Base-by-base conservation (phyloP, 2,329 filamentous ascomycete genomes). In the Xylogone sp. region DNA sequence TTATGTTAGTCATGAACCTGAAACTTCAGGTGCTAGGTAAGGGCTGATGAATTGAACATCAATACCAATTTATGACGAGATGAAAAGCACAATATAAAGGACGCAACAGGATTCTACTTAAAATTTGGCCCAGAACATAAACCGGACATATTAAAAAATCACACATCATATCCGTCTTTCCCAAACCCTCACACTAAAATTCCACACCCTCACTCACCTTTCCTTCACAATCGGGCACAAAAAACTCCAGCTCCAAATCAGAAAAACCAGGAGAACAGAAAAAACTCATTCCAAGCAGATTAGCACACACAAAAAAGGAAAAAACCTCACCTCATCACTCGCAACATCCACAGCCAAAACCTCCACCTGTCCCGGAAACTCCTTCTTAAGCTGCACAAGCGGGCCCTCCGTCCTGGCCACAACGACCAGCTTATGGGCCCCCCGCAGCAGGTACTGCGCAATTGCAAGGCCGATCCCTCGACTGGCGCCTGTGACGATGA, bases 401-500 rank as follows among this genome's bases (percentile, higher is more conserved):
- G 73, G 71, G 13, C 71, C 72, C 21, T 71, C 68, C 0, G 77
- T 79, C 42, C 83, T 73, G 6, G 83, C 81, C 9, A 83, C 76
- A 16, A 83, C 65, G 34, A 86, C 77, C 16, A 86, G 75, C 52
- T 78, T 82, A 69, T 86, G 81, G 0, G 71, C 73, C 42, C 74
- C 71, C 19, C 68, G 63, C 7, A 86, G 68, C 24, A 86, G 70
- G 44, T 74, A 68, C 42, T 75, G 68, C 2, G 80, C 71, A 7
- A 84, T 69, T 53, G 79, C 79, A 10, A 82, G 72, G 45, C 83
- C 83, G 48, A 86, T 78, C 21, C 83, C 83, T 52, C 81, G 79
- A 67, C 81, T 84, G 18, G 82, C 82, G 24, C 83, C 83, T 2
- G 82, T 86, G 29, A 92, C 74, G 53, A 91, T 83, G 63, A 91